Evolutionary conservation across 2,329 filamentous ascomycete genomes (phyloP), one percentile per base, ranked within the genome.

Genomic region (Canariomyces notabilis): DNA sequence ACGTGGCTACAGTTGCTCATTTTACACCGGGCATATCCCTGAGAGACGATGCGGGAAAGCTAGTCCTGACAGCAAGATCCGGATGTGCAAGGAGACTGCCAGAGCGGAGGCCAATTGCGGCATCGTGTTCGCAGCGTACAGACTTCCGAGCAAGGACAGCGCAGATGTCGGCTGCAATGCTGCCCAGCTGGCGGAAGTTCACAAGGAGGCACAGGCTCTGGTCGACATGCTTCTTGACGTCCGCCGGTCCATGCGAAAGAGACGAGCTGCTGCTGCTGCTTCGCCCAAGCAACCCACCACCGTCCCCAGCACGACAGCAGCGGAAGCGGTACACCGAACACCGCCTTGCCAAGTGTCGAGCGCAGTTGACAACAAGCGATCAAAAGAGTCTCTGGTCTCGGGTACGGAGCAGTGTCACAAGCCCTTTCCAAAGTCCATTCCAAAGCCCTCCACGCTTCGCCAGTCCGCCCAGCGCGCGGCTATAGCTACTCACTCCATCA

Each of bases 61-160:
- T 44, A 34, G 42, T 32, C 26, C 46, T 36, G 33, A 48, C 12
- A 35, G 35, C 29, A 49, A 44, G 36, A 42, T 15, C 7, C 26
- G 48, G 22, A 44, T 42, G 23, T 45, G 48, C 16, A 66, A 67
- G 42, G 34, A 37, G 12, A 4, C 31, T 15, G 38, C 12, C 2
- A 32, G 31, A 26, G 36, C 35, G 9, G 34, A 34, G 0, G 29
- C 48, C 31, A 71, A 77, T 53, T 68, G 73, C 23, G 76, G 76
- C 37, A 73, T 80, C 47, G 71, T 79, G 5, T 80, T 80, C 44
- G 76, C 75, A 1, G 76, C 74, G 0, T 79, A 79, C 53, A 68
- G 75, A 18, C 72, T 73, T 50, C 72, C 73, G 14, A 63, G 65
- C 34, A 59, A 58, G 6, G 68, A 68, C 19, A 65, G 65, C 14